Evolutionary conservation across 202 grass and related monocot genomes (phyloP), one percentile per base, ranked within the genome.

Genomic region (Musa balbisiana): DNA sequence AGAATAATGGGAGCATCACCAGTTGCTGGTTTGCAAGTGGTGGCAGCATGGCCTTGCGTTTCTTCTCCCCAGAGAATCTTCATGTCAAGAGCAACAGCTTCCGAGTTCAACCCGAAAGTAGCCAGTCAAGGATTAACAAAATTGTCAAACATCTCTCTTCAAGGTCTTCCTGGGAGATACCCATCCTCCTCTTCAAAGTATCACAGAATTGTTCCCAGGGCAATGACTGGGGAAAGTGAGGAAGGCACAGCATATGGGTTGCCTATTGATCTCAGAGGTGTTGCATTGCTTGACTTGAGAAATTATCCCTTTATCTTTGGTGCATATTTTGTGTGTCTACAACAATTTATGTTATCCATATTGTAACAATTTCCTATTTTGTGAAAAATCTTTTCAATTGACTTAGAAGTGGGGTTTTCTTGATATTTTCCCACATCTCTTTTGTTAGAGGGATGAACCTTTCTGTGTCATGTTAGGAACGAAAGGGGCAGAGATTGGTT

Each of bases 1-100:
- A 81, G 53, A 53, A 73, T 22, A 13, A 96, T 92, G 80, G 89
- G 87, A 16, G 75, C 87, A 63, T 85, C 80, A 49, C 78, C 82
- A 14, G 82, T 87, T 72, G 29, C 80, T 25, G 67, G 92, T 53
- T 76, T 96, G 78, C 92, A 87, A 69, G 53, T 89, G 62, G 51
- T 75, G 3, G 82, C 69, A 26, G 54, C 52, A 2, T 25, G 60
- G 27, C 73, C 89, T 49, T 81, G 81, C 69, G 60, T 92, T 81
- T 82, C 84, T 64, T 80, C 78, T 73, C 87, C 76, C 33, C 58
- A 75, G 5, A 79, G 77, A 55, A 53, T 84, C 62, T 78, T 70
- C 8, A 20, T 50, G 9, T 21, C 43, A 19, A n/a, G 16, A 16
- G 4, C 16, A 2, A 14, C n/a, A 70, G 19, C 20, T 70, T 70